A percentile compares a stretch with the other conserved stretches of the same genome.
These are phyloP conservation scores for Aspergillus tanneri DNA, from an alignment of 2,329 filamentous ascomycete species.

Conservation along the genomic window DNA sequence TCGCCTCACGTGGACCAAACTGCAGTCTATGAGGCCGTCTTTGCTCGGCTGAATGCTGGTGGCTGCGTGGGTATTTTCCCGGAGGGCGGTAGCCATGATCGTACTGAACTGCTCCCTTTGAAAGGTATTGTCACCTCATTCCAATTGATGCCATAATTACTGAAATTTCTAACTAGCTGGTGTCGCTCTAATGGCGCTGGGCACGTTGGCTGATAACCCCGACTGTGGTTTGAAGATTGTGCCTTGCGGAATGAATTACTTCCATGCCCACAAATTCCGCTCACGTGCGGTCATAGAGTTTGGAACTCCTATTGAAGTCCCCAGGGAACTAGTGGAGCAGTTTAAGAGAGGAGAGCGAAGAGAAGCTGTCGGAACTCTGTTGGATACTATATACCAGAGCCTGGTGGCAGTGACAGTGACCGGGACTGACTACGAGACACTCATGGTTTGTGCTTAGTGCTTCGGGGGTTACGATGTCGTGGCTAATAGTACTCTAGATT, in stretches of 20 bases:
- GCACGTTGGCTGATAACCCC: conserved; percentile 79
- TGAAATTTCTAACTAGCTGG: conserved; percentile 59
- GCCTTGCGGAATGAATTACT: conserved; percentile 98
- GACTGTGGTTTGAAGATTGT: conserved; percentile 91
- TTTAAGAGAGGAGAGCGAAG: conserved; percentile 81
- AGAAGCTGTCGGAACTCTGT: conserved; percentile 79
- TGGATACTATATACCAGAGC: conserved; percentile 83
- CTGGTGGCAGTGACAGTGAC: conserved; percentile 88
- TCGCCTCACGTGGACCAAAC: conserved; percentile 94
- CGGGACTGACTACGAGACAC: conserved; percentile 88
- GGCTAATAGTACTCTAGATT: conserved; percentile 52
- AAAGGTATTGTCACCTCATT: conserved; percentile 56
- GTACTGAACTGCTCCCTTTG: conserved; percentile 83
- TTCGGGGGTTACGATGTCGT: background rate
- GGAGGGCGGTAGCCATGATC: conserved; percentile 93
- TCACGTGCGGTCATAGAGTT: conserved; percentile 96
- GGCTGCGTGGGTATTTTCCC: conserved; percentile 97
- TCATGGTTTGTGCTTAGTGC: conserved; percentile 62
- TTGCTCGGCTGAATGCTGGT: conserved; percentile 73
- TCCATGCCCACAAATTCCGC: conserved; percentile 97
- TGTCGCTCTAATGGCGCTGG: conserved; percentile 96
- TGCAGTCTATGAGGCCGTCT: conserved; percentile 90
- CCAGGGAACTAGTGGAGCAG: conserved; percentile 75
- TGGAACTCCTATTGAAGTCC: conserved; percentile 82
- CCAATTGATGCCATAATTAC: background rate